A percentile compares a stretch with the other conserved stretches of the same genome.
Conservation (phyloP, 257 asterid genomes). For the Asclepias syriaca region DNA sequence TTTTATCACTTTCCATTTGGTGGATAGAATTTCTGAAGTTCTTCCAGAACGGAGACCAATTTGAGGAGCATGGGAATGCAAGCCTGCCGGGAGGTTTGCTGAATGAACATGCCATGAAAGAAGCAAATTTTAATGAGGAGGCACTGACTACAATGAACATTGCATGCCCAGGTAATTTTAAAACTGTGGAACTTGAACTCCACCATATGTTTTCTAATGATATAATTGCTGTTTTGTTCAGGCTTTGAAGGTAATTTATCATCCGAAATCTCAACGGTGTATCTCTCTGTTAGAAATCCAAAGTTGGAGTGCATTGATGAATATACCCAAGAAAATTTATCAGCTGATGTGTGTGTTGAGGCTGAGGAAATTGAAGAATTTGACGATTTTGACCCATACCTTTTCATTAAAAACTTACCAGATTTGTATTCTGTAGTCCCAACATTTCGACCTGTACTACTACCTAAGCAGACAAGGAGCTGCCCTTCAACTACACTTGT, state of each 20-base stretch:
- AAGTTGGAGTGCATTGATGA: slow-evolving; percentile 84
- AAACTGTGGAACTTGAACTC: not conserved
- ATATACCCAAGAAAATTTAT: slow-evolving; percentile 59
- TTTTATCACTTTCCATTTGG: slow-evolving; percentile 13
- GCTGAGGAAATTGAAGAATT: slow-evolving; percentile 73
- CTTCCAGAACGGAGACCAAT: slow-evolving; percentile 53
- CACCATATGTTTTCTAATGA: slow-evolving; percentile 16
- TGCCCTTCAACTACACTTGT: slow-evolving; percentile 92
- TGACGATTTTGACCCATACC: slow-evolving; percentile 89
- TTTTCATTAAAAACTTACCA: slow-evolving; percentile 86
- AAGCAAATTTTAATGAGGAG: slow-evolving; percentile 16
- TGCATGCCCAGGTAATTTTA: slow-evolving; percentile 23
- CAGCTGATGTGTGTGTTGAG: slow-evolving; percentile 51
- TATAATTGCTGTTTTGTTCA: slow-evolving; percentile 21
- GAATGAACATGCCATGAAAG: slow-evolving; percentile 22
- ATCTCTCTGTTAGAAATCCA: slow-evolving; percentile 58
- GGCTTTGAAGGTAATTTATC: slow-evolving; percentile 49
- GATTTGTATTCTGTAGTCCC: slow-evolving; percentile 82
- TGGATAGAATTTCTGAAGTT: slow-evolving; percentile 48
- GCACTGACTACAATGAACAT: slow-evolving; percentile 7
- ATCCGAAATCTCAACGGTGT: slow-evolving; percentile 66
- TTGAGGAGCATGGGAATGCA: slow-evolving; percentile 45
- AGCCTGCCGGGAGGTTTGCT: slow-evolving; percentile 40
- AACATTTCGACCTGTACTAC: slow-evolving; percentile 59
- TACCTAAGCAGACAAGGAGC: slow-evolving; percentile 94